A percentile compares a stretch with the other conserved stretches of the same genome.
Evolutionary conservation across 2,329 filamentous ascomycete species (phyloP).

Genomic region (Orbilia oligospora): DNA sequence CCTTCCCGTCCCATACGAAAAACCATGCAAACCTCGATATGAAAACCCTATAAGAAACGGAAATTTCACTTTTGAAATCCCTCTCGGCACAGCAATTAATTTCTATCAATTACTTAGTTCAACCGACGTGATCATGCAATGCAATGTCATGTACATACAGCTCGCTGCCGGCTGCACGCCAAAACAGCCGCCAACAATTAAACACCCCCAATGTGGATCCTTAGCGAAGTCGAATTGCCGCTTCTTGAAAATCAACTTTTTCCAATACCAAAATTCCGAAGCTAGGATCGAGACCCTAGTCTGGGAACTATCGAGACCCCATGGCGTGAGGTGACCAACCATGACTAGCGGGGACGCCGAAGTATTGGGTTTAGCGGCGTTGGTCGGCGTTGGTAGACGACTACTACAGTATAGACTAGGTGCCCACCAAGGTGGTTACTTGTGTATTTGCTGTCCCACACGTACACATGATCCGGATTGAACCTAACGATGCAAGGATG

Average conservation of each 20-base stretch:
- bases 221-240: constrained; percentile 36
- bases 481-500: background rate
- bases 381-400: background rate
- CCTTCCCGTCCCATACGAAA: background rate
- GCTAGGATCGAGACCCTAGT: too few species aligned
- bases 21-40: too few species aligned
- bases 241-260: constrained; percentile 55
- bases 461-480: background rate
- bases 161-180: background rate
- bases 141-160: background rate
- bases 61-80: background rate
- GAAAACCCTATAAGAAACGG: too few species aligned
- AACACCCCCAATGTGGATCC: constrained; percentile 16
- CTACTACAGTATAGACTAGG: too few species aligned
- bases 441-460: constrained; percentile 21
- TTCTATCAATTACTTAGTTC: background rate
- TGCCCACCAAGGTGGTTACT: too few species aligned
- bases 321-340: constrained; percentile 9
- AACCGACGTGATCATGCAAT: background rate
- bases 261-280: background rate
- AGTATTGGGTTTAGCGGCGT: background rate
- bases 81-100: background rate
- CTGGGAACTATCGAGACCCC: too few species aligned
- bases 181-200: constrained; percentile 17
- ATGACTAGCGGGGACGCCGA: background rate